phyloP scores from a whole-genome alignment of 2,329 filamentous ascomycete genomes.

The Phialophora verrucosa region DNA sequence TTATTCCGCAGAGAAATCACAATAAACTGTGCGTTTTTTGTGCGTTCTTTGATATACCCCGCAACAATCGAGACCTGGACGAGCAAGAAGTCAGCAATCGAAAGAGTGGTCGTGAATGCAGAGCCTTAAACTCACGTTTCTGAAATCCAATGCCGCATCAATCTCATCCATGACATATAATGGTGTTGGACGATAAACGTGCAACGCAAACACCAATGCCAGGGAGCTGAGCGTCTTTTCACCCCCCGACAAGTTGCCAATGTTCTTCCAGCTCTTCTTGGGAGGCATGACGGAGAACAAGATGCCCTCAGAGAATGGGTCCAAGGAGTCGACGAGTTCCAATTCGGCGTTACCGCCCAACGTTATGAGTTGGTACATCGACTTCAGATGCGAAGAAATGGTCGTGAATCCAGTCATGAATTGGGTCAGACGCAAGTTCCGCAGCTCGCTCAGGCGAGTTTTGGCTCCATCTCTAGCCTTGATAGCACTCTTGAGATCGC shows the following conservation, averaged over 20 bases:
- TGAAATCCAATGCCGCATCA: slow-evolving; percentile 94
- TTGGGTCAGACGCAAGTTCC: slow-evolving; percentile 85
- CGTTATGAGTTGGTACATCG: slow-evolving; percentile 99
- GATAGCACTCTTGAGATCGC: slow-evolving; percentile 80
- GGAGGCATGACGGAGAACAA: slow-evolving; percentile 98
- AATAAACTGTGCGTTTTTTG: slow-evolving; percentile 98
- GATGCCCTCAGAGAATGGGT: slow-evolving; percentile 96
- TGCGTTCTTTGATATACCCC: slow-evolving; percentile 98
- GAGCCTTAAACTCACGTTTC: slow-evolving; percentile 74
- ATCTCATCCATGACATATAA: slow-evolving; percentile 99
- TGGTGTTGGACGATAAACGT: slow-evolving; percentile 97
- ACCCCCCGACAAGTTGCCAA: slow-evolving; percentile 90
- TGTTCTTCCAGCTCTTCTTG: slow-evolving; percentile 99
- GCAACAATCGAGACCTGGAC: slow-evolving; percentile 90
- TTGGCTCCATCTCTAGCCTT: slow-evolving; percentile 82
- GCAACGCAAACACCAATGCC: slow-evolving; percentile 94
- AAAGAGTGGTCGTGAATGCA: not conserved
- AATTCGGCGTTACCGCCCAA: slow-evolving; percentile 99
- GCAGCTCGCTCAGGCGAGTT: slow-evolving; percentile 88
- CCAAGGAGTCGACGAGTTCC: slow-evolving; percentile 92
- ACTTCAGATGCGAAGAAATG: slow-evolving; percentile 93
- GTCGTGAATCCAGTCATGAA: slow-evolving; percentile 98
- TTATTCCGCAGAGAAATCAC: slow-evolving; percentile 98
- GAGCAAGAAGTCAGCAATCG: slow-evolving; percentile 6
- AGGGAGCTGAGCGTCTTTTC: slow-evolving; percentile 95